These are phyloP conservation scores for Groenewaldozyma tartarivorans DNA, from an alignment of 805 yeast genomes.

Conservation along the genomic window DNA sequence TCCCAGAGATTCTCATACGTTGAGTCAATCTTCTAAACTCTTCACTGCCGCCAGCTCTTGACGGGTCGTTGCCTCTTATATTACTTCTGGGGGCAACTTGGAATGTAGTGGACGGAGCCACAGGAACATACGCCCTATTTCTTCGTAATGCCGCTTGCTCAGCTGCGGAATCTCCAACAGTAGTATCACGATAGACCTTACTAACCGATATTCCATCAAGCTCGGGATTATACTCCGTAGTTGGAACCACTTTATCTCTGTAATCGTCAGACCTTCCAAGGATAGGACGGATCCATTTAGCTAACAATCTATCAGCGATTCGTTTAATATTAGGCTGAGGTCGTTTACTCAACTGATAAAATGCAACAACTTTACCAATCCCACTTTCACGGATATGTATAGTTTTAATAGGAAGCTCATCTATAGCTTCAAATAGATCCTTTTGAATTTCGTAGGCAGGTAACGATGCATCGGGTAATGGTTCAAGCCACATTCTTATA, in stretches of 20 bases:
- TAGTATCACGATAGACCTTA: constrained; percentile 14
- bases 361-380: constrained; percentile 85
- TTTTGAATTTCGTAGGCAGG: constrained; percentile 97
- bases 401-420: constrained; percentile 82
- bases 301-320: constrained; percentile 80
- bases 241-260: constrained; percentile 70
- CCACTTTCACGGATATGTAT: constrained; percentile 93
- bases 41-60: constrained; percentile 42
- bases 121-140: constrained; percentile 94
- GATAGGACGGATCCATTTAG: constrained; percentile 98
- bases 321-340: constrained; percentile 83
- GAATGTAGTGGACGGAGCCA: constrained; percentile 78
- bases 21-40: constrained; percentile 71
- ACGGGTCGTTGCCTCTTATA: constrained; percentile 17
- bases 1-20: constrained; percentile 41
- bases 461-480: constrained; percentile 92
- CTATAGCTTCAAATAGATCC: constrained; percentile 65
- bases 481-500: constrained; percentile 94
- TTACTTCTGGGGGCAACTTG: constrained; percentile 76
- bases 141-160: constrained; percentile 88
- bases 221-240: constrained; percentile 46
- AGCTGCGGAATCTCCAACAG: constrained; percentile 40
- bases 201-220: constrained; percentile 9
- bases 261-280: constrained; percentile 93
- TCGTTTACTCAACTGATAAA: constrained; percentile 81